Conservation (phyloP, 257 asterid species). For the Lycium barbarum region DNA sequence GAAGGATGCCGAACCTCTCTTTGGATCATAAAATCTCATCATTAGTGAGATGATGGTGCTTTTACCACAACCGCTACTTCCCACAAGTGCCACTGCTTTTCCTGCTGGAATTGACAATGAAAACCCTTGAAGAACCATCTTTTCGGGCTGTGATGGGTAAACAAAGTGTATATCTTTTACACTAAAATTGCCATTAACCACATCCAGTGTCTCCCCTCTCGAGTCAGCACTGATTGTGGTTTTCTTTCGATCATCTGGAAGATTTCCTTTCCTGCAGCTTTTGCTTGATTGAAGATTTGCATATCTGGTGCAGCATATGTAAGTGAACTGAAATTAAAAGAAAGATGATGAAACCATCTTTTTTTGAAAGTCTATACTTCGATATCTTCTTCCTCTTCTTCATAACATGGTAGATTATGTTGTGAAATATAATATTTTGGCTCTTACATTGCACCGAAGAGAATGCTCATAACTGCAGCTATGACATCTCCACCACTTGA, state of each 20-base stretch:
- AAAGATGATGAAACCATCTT: too few relatives aligned
- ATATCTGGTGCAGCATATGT: conserved; percentile 90
- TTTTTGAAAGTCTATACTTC: too few relatives aligned
- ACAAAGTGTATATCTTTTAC: conserved; percentile 64
- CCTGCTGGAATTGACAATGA: conserved; percentile 84
- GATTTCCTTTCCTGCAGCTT: conserved; percentile 84
- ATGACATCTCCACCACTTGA: conserved; percentile 80
- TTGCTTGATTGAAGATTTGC: conserved; percentile 85
- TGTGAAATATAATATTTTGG: neutral
- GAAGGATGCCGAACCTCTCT: conserved; percentile 48
- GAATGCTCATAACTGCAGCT: conserved; percentile 92
- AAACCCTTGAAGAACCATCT: conserved; percentile 67
- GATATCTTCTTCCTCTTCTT: too few relatives aligned
- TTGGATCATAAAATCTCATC: conserved; percentile 75
- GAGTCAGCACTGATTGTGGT: conserved; percentile 54
- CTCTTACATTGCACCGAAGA: conserved; percentile 90
- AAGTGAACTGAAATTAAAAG: conserved; percentile 63
- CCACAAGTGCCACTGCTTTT: conserved; percentile 74
- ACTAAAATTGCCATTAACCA: conserved; percentile 59
- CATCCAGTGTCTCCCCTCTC: conserved; percentile 51
- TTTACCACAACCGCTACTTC: conserved; percentile 88
- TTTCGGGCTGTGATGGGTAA: conserved; percentile 72
- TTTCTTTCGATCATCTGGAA: conserved; percentile 71
- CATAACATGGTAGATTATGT: too few relatives aligned
- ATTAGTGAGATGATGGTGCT: conserved; percentile 79